These are phyloP conservation scores for Tarenaya hassleriana DNA, from an alignment of 345 rosid species.

Conservation along the genomic window DNA sequence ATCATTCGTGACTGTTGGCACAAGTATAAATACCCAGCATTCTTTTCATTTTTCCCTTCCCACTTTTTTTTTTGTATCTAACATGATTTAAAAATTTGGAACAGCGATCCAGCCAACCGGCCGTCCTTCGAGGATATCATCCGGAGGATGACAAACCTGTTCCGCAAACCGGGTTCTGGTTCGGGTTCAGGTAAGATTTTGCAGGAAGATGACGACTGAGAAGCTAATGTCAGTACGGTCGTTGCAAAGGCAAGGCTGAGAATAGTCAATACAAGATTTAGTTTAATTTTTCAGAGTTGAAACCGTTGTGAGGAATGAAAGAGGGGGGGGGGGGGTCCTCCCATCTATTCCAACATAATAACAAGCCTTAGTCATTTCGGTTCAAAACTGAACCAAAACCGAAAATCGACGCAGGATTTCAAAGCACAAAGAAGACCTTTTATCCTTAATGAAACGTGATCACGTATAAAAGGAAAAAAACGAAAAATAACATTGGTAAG, in stretches of 20 bases:
- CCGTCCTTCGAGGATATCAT: slow-evolving; percentile 78
- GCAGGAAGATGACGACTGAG: slow-evolving; percentile 24
- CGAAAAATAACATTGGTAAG: slow-evolving; percentile 20
- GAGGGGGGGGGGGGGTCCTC: too few relatives aligned
- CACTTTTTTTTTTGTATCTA: neutral
- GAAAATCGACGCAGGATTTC: too few relatives aligned
- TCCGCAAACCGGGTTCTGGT: slow-evolving; percentile 31
- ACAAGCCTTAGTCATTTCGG: too few relatives aligned
- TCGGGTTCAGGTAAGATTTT: neutral
- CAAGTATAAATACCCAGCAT: slow-evolving; percentile 38
- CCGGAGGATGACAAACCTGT: slow-evolving; percentile 39
- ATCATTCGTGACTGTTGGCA: slow-evolving; percentile 71
- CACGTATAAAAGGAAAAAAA: too few relatives aligned
- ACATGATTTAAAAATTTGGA: neutral
- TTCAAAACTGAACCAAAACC: too few relatives aligned
- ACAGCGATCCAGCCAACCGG: slow-evolving; percentile 60
- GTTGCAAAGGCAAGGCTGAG: slow-evolving; percentile 1
- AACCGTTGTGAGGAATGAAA: too few relatives aligned
- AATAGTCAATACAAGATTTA: neutral
- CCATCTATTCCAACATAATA: too few relatives aligned
- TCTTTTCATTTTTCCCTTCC: neutral
- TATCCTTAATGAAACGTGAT: too few relatives aligned
- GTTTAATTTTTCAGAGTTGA: too few relatives aligned
- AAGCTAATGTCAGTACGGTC: slow-evolving; percentile 7
- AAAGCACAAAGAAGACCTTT: too few relatives aligned